Conservation (phyloP, 495 filamentous ascomycete species). For the Rhizodiscina lignyota region DNA sequence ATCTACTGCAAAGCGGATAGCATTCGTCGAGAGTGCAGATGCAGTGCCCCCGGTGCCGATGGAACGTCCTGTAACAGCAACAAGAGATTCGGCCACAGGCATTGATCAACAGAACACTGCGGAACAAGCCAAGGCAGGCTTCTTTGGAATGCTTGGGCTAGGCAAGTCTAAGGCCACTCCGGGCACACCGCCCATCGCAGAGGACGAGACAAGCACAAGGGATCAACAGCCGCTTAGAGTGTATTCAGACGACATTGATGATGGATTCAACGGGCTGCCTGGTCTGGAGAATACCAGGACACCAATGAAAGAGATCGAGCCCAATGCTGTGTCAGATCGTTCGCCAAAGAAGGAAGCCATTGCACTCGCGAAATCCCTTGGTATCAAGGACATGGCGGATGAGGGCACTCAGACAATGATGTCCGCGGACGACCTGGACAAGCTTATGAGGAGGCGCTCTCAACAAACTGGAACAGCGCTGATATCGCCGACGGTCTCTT, state of each 20-base stretch:
- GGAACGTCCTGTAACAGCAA: not conserved
- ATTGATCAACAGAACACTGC: too few relatives aligned
- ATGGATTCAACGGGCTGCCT: too few relatives aligned
- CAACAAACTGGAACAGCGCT: slow-evolving; percentile 2
- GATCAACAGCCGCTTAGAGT: slow-evolving; percentile 12
- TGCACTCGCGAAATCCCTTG: slow-evolving; percentile 1
- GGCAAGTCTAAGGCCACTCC: not conserved
- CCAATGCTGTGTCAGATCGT: not conserved
- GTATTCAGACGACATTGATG: not conserved
- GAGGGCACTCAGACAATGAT: slow-evolving; percentile 23
- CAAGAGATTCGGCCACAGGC: not conserved
- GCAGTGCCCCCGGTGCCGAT: too few relatives aligned
- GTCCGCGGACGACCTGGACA: slow-evolving; percentile 20
- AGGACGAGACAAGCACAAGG: slow-evolving; percentile 42
- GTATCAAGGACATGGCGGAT: slow-evolving; percentile 9
- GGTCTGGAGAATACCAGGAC: not conserved
- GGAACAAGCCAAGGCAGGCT: too few relatives aligned
- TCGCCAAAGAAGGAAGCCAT: not conserved
- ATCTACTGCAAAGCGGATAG: not conserved
- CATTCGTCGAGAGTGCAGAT: not conserved
- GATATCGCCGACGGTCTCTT: slow-evolving; percentile 5
- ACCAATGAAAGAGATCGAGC: not conserved
- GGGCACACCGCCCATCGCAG: slow-evolving; percentile 24
- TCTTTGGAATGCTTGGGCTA: too few relatives aligned
- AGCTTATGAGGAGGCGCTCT: slow-evolving; percentile 13